Evolutionary conservation across 257 asterid genomes (phyloP).

Genomic region (Nyctanthes arbortristis): DNA sequence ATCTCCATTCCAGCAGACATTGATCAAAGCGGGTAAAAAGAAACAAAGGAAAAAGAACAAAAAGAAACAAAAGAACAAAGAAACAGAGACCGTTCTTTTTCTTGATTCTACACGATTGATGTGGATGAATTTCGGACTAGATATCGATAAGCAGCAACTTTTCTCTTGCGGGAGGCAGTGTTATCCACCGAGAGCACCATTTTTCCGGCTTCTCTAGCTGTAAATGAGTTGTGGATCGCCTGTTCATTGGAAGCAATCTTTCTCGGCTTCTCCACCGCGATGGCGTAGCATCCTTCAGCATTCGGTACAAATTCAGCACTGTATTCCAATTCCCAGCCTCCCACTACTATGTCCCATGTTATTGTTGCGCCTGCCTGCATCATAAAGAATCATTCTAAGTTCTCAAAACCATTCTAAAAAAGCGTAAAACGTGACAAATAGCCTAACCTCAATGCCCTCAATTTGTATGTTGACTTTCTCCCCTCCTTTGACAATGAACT

Average conservation of each 20-base stretch:
- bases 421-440: not conserved
- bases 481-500: slow-evolving; percentile 80
- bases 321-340: slow-evolving; percentile 91
- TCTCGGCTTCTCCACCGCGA: slow-evolving; percentile 81
- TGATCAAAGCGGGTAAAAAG: not conserved
- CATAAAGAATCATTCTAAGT: not conserved
- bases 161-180: slow-evolving; percentile 61
- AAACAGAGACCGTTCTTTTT: not conserved
- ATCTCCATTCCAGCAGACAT: not conserved
- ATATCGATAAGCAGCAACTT: slow-evolving; percentile 88
- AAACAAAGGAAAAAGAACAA: not conserved
- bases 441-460: slow-evolving; percentile 90
- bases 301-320: slow-evolving; percentile 71
- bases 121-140: slow-evolving; percentile 53
- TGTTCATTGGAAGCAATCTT: slow-evolving; percentile 50
- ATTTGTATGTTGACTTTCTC: slow-evolving; percentile 92
- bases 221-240: slow-evolving; percentile 65
- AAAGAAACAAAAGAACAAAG: not conserved
- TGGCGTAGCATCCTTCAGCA: slow-evolving; percentile 62
- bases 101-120: slow-evolving; percentile 6
- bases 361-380: slow-evolving; percentile 73
- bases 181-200: slow-evolving; percentile 80
- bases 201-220: slow-evolving; percentile 67
- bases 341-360: slow-evolving; percentile 87
- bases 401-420: not conserved